These are phyloP conservation scores for Schoenoplectus tabernaemontani DNA, from an alignment of 202 grass and related monocot genomes.

Conservation along the genomic window DNA sequence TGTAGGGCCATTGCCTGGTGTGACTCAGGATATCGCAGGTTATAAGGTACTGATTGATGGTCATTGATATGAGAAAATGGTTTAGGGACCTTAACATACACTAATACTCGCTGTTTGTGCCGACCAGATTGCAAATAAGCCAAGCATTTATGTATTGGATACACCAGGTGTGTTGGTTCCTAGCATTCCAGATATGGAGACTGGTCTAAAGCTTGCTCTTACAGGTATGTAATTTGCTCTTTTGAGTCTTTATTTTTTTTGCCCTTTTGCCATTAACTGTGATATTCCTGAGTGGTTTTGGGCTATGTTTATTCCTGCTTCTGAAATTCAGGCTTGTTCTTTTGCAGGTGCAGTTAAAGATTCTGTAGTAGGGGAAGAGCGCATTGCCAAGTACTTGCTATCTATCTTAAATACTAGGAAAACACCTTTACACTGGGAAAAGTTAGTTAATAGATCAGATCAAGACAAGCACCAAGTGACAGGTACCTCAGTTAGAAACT, in stretches of 20 bases:
- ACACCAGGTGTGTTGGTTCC: constrained; percentile 91
- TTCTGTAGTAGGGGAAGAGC: constrained; percentile 82
- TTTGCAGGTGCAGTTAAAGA: constrained; percentile 83
- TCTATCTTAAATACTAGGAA: constrained; percentile 79
- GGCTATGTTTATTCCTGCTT: background rate
- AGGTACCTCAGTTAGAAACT: constrained; percentile 27
- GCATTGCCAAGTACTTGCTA: constrained; percentile 75
- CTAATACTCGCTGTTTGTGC: constrained; percentile 8
- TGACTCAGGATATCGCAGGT: constrained; percentile 95
- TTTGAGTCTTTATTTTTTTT: constrained; percentile 10
- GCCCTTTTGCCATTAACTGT: background rate
- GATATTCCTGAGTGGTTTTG: constrained; percentile 16
- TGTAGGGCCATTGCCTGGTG: constrained; percentile 76
- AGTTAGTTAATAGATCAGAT: constrained; percentile 34
- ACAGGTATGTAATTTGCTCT: constrained; percentile 46
- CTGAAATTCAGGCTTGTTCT: constrained; percentile 7
- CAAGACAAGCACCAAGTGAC: background rate
- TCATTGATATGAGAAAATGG: background rate
- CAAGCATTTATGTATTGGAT: constrained; percentile 97
- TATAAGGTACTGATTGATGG: constrained; percentile 45
- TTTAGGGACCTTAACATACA: background rate
- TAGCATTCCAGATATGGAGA: constrained; percentile 87
- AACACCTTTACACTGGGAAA: constrained; percentile 86
- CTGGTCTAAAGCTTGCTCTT: constrained; percentile 84
- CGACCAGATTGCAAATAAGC: constrained; percentile 79